These are phyloP conservation scores for Amanita rubescens DNA, from an alignment of 768 basidiomycete species.

Conservation along the genomic window DNA sequence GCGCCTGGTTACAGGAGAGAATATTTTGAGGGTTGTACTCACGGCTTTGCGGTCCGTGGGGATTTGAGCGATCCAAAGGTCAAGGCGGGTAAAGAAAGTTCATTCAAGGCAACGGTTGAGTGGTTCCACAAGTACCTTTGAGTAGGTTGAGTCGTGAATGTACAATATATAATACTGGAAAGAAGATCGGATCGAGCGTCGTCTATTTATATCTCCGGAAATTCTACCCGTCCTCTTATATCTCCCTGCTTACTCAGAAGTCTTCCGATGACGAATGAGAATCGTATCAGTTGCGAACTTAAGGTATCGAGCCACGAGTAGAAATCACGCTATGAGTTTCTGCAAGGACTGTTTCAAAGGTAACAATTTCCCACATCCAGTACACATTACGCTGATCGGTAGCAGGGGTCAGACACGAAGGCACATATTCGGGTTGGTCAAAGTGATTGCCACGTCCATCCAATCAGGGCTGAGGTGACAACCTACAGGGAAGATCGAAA, in stretches of 20 bases:
- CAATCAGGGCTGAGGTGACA: background rate
- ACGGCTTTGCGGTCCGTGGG: conserved; percentile 31
- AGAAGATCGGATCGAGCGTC: too few species aligned
- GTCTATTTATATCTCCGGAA: too few species aligned
- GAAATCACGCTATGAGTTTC: background rate
- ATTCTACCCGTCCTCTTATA: too few species aligned
- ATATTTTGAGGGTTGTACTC: conserved; percentile 30
- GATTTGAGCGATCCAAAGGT: conserved; percentile 36
- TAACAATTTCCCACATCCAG: background rate
- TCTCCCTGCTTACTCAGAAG: too few species aligned
- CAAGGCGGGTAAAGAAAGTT: conserved; percentile 31
- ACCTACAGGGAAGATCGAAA: conserved; percentile 36
- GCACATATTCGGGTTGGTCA: background rate
- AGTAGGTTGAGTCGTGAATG: too few species aligned
- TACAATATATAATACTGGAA: too few species aligned
- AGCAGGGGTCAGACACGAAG: background rate
- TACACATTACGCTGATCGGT: background rate
- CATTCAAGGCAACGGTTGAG: conserved; percentile 49
- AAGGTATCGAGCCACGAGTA: too few species aligned
- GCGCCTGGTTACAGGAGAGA: conserved; percentile 42
- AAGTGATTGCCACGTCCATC: background rate
- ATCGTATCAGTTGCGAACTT: too few species aligned
- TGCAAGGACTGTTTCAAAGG: conserved; percentile 5
- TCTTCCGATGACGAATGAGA: too few species aligned
- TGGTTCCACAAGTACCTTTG: conserved; percentile 27